Evolutionary conservation across 2,329 filamentous ascomycete genomes (phyloP).

Genomic region (Aspergillus texensis): DNA sequence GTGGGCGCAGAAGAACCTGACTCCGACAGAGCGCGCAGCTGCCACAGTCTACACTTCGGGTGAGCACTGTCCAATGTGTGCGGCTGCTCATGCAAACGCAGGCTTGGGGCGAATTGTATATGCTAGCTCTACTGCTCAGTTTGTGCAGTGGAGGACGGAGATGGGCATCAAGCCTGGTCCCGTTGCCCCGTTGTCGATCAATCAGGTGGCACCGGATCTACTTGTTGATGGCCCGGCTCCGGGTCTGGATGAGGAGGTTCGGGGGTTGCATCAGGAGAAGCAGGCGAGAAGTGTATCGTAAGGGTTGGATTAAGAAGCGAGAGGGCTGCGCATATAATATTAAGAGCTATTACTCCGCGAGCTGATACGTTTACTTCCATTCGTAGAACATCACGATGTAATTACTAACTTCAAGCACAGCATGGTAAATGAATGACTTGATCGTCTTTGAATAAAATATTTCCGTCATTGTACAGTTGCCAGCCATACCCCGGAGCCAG

Average conservation of each 20-base stretch:
- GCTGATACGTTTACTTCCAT: background rate
- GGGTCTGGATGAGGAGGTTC: conserved; percentile 14
- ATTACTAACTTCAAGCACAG: background rate
- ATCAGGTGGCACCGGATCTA: conserved; percentile 13
- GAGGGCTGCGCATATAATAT: background rate
- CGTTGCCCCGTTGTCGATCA: conserved; percentile 21
- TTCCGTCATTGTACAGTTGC: background rate
- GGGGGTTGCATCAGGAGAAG: conserved; percentile 17
- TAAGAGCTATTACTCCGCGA: rapidly evolving
- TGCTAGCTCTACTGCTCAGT: conserved; percentile 17
- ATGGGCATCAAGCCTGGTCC: conserved; percentile 15
- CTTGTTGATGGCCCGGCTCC: conserved; percentile 14
- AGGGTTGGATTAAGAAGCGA: too few species aligned
- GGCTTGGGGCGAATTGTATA: conserved; percentile 20
- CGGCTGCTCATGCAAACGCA: conserved; percentile 17
- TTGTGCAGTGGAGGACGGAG: conserved; percentile 15
- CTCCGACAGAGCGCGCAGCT: conserved; percentile 7
- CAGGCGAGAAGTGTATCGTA: background rate
- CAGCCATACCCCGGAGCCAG: background rate
- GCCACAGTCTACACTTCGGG: conserved; percentile 21
- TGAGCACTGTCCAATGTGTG: conserved; percentile 22
- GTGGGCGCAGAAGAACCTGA: conserved; percentile 20
- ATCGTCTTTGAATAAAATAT: background rate
- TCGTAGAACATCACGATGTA: background rate
- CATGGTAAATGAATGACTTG: background rate